These are phyloP conservation scores for Pontederia paniculata DNA, from an alignment of 176 grass and related monocot genomes.

Conservation along the genomic window DNA sequence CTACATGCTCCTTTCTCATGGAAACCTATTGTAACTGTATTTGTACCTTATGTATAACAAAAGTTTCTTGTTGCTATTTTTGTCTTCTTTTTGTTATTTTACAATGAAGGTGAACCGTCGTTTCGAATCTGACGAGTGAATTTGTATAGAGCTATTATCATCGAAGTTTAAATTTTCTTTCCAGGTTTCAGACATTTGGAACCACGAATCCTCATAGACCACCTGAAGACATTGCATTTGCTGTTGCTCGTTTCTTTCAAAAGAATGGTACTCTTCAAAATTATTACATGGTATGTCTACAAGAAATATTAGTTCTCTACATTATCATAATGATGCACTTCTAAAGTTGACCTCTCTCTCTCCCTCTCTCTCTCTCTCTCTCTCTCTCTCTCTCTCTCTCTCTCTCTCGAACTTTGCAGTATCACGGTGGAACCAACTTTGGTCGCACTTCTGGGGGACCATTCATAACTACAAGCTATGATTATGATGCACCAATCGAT, in stretches of 20 bases:
- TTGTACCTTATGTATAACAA: background rate
- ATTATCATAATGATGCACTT: background rate
- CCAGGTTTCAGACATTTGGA: slow-evolving; percentile 94
- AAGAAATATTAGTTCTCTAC: slow-evolving; percentile 7
- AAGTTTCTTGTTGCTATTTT: background rate
- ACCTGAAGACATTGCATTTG: slow-evolving; percentile 90
- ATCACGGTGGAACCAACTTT: slow-evolving; percentile 96
- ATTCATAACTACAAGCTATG: slow-evolving; percentile 99
- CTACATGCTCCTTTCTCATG: too few species aligned
- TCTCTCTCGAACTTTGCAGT: slow-evolving; percentile 33
- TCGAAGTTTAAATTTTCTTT: slow-evolving; percentile 11
- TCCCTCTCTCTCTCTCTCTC: background rate
- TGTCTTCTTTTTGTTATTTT: background rate
- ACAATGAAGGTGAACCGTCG: background rate
- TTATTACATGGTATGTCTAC: slow-evolving; percentile 73
- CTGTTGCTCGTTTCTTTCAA: slow-evolving; percentile 86
- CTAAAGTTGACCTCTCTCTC: background rate
- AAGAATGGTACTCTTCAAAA: slow-evolving; percentile 91
- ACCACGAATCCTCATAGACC: slow-evolving; percentile 79
- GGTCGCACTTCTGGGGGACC: slow-evolving; percentile 89
- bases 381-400: background rate
- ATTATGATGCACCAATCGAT: slow-evolving; percentile 99
- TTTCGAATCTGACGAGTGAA: background rate
- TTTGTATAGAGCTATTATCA: background rate
- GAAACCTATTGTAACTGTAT: too few species aligned